These are phyloP conservation scores for Blepharisma undulans DNA, from an alignment of 169 alveolate genomes.

Conservation along the genomic window DNA sequence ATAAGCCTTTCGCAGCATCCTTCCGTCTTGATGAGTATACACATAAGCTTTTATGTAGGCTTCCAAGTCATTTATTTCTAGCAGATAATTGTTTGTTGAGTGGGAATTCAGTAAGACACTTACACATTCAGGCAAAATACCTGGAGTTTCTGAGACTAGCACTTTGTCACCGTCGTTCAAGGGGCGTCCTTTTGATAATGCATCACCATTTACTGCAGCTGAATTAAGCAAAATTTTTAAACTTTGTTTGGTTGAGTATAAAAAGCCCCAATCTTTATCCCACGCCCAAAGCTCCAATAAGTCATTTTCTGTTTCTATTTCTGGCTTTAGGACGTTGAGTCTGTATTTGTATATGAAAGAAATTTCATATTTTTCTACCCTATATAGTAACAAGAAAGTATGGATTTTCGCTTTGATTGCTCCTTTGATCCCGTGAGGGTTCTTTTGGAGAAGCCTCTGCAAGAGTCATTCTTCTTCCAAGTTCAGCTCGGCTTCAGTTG, in stretches of 20 bases:
- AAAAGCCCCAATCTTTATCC: conserved; percentile 35
- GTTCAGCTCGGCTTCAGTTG: neutral
- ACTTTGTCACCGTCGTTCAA: neutral
- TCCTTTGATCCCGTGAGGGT: no score
- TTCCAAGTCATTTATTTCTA: neutral
- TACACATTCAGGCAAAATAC: neutral
- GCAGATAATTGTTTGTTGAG: neutral
- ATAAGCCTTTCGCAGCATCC: neutral
- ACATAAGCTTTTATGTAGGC: neutral
- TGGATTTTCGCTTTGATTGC: neutral
- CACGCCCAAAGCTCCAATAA: conserved; percentile 1
- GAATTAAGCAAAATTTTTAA: neutral
- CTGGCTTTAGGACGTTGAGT: neutral
- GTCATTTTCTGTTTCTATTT: neutral
- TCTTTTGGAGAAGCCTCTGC: neutral
- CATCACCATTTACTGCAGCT: neutral
- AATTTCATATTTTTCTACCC: neutral
- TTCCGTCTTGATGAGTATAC: neutral
- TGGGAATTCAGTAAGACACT: neutral
- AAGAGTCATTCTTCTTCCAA: conserved; percentile 23
- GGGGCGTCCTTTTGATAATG: neutral
- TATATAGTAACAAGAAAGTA: neutral
- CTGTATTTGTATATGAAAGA: neutral
- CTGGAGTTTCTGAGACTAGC: neutral
- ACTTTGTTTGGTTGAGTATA: neutral